A percentile compares a stretch with the other conserved stretches of the same genome.
These are phyloP conservation scores for Penicillium parvum DNA, from an alignment of 495 filamentous ascomycete genomes.

Conservation along the genomic window DNA sequence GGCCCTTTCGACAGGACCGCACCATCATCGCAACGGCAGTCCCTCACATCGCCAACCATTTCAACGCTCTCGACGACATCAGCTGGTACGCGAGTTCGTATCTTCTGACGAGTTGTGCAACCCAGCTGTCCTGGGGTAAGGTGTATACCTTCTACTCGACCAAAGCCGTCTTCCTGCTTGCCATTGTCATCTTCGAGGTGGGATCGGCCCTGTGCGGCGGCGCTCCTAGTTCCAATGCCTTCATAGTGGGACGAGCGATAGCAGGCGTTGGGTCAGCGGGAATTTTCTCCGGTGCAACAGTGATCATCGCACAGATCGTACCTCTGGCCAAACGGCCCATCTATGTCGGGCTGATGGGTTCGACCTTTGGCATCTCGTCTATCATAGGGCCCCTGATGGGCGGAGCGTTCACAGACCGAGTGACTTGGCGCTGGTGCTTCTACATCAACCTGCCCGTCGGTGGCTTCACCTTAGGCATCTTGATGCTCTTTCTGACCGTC, in stretches of 20 bases:
- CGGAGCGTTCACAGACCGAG: slow-evolving; percentile 30
- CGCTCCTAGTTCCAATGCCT: slow-evolving; percentile 60
- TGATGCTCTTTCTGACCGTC: slow-evolving; percentile 45
- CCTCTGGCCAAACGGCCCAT: slow-evolving; percentile 53
- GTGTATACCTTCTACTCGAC: slow-evolving; percentile 60
- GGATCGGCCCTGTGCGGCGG: slow-evolving; percentile 68
- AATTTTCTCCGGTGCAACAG: slow-evolving; percentile 46
- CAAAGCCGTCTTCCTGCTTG: slow-evolving; percentile 54
- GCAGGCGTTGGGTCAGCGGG: slow-evolving; percentile 51
- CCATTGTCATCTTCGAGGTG: slow-evolving; percentile 57
- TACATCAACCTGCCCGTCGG: slow-evolving; percentile 62
- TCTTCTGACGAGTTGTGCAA: slow-evolving; percentile 42
- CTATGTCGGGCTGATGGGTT: slow-evolving; percentile 43
- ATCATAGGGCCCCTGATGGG: slow-evolving; percentile 41
- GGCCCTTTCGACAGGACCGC: slow-evolving; percentile 33
- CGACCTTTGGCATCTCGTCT: slow-evolving; percentile 53
- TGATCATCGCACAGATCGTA: slow-evolving; percentile 54
- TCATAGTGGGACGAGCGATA: slow-evolving; percentile 61
- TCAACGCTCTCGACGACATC: slow-evolving; percentile 57
- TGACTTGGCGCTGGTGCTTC: slow-evolving; percentile 58
- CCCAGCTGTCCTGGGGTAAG: slow-evolving; percentile 51
- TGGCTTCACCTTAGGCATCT: slow-evolving; percentile 42
- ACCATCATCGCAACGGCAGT: slow-evolving; percentile 71
- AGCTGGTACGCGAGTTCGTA: slow-evolving; percentile 54
- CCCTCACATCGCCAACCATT: slow-evolving; percentile 63